These are phyloP conservation scores for Trichoderma koningiopsis DNA, from an alignment of 2,329 filamentous ascomycete genomes.

Conservation along the genomic window DNA sequence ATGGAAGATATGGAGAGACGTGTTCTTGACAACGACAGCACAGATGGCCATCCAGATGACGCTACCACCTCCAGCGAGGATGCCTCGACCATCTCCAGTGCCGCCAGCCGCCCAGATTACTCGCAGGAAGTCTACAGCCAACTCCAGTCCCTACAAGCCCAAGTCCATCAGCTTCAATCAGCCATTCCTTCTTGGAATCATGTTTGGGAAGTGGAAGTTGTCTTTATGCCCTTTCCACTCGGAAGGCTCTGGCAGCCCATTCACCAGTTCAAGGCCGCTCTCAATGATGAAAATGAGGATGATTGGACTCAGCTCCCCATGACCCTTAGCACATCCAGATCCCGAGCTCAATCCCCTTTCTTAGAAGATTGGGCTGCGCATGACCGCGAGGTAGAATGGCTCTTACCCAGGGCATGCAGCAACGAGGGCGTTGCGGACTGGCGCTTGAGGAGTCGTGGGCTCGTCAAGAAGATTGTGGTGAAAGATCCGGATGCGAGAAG, in stretches of 20 bases:
- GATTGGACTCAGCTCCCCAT: constrained; percentile 60
- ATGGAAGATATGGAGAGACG: constrained; percentile 62
- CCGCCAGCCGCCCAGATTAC: constrained; percentile 43
- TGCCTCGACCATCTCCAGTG: constrained; percentile 51
- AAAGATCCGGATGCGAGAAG: constrained; percentile 66
- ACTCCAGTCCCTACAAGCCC: constrained; percentile 52
- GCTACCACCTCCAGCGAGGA: constrained; percentile 50
- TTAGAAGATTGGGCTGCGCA: constrained; percentile 50
- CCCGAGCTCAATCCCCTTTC: constrained; percentile 52
- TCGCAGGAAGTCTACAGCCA: constrained; percentile 53
- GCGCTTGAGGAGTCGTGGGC: constrained; percentile 72
- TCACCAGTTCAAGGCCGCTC: constrained; percentile 49
- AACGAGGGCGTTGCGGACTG: constrained; percentile 65
- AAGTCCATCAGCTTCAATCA: constrained; percentile 59
- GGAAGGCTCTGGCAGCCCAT: constrained; percentile 57
- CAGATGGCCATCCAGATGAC: constrained; percentile 46
- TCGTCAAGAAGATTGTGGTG: constrained; percentile 66
- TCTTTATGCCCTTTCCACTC: constrained; percentile 70
- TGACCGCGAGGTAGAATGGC: constrained; percentile 58
- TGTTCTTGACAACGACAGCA: constrained; percentile 49
- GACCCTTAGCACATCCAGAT: constrained; percentile 47
- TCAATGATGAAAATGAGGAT: constrained; percentile 43
- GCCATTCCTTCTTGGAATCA: constrained; percentile 61
- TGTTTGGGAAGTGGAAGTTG: constrained; percentile 76
- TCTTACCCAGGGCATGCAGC: constrained; percentile 69